These are phyloP conservation scores for Verticillium longisporum DNA, from an alignment of 2,329 filamentous ascomycete genomes.

Conservation along the genomic window DNA sequence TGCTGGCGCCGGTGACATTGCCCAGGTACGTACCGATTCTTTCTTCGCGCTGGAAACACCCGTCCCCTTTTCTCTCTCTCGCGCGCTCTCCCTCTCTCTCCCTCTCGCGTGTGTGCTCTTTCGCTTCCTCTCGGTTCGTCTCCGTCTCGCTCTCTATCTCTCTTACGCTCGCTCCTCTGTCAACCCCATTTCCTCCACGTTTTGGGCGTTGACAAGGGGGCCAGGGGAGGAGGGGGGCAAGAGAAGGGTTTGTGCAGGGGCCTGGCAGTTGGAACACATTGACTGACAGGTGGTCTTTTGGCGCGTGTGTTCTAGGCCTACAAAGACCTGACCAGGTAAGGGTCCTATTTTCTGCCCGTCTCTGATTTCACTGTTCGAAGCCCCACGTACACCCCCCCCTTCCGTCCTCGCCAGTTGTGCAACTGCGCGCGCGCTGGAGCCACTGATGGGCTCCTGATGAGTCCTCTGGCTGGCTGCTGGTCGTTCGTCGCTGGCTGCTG, in stretches of 20 bases:
- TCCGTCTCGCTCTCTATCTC: too few species aligned
- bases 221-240: too few species aligned
- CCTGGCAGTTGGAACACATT: not conserved
- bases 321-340: slow-evolving; percentile 26
- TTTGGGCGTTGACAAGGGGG: not conserved
- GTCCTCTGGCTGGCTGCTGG: too few species aligned
- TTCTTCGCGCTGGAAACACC: not conserved
- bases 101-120: too few species aligned
- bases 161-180: not conserved
- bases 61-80: not conserved
- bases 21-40: not conserved
- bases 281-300: slow-evolving; percentile 13
- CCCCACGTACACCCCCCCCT: not conserved
- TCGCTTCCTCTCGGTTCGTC: too few species aligned
- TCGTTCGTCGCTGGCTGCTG: too few species aligned
- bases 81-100: too few species aligned
- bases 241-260: not conserved
- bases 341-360: not conserved
- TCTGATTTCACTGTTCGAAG: not conserved
- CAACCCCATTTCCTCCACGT: not conserved
- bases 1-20: not conserved
- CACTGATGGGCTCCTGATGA: not conserved
- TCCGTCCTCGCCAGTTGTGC: too few species aligned
- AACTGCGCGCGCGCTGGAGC: not conserved
- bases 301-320: slow-evolving; percentile 25